A percentile compares a stretch with the other conserved stretches of the same genome.
These are phyloP conservation scores for Fraxinus velutina DNA, from an alignment of 305 asterid genomes.

Conservation along the genomic window DNA sequence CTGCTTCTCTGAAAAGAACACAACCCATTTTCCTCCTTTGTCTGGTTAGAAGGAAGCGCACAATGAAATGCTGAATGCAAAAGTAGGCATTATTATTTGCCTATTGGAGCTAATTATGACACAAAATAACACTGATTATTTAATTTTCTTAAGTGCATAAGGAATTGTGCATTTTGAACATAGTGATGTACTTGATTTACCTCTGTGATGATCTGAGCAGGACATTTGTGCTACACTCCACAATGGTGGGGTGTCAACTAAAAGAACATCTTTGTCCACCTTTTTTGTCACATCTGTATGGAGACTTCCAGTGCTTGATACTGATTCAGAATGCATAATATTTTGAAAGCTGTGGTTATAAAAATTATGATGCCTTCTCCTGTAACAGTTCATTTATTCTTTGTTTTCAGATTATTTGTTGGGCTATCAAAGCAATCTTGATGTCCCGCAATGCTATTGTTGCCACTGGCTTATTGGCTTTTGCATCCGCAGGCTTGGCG, in stretches of 20 bases:
- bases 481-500: constrained; percentile 79
- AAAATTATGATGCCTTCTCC: not conserved
- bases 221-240: not conserved
- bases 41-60: not conserved
- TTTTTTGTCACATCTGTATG: not conserved
- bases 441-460: constrained; percentile 82
- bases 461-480: constrained; percentile 72
- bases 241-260: not conserved
- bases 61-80: not conserved
- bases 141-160: not conserved
- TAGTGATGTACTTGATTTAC: not conserved
- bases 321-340: not conserved
- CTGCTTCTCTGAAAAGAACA: not conserved
- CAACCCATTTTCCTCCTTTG: not conserved
- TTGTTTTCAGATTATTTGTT: constrained; percentile 39
- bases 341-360: not conserved
- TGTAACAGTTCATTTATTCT: not conserved
- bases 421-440: constrained; percentile 28
- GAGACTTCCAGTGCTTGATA: not conserved
- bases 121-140: not conserved
- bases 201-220: not conserved
- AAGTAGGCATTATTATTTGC: not conserved
- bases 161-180: not conserved
- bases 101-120: not conserved
- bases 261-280: not conserved